Evolutionary conservation across 495 filamentous ascomycete species (phyloP).

Genomic region (Oidiodendron maius): DNA sequence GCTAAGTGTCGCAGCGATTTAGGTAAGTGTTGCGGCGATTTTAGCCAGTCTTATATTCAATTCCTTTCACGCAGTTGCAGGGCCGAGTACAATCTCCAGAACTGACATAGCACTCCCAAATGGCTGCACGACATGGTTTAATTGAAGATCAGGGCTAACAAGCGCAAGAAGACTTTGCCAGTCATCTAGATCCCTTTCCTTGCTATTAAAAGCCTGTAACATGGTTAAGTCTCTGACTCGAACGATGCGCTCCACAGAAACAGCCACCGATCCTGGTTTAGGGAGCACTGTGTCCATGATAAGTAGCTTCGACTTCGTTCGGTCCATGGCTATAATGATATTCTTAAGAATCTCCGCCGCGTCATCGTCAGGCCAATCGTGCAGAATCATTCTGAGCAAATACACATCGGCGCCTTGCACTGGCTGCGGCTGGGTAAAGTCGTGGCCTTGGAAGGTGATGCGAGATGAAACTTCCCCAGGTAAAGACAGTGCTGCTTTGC

Average conservation of each 20-base stretch:
- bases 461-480: background rate
- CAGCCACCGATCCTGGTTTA: slow-evolving; percentile 24
- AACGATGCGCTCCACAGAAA: slow-evolving; percentile 23
- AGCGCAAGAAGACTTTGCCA: slow-evolving; percentile 15
- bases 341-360: slow-evolving; percentile 30
- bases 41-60: no score
- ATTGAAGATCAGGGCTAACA: slow-evolving; percentile 6
- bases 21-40: no score
- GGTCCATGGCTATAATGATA: slow-evolving; percentile 1
- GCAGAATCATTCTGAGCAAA: slow-evolving; percentile 43
- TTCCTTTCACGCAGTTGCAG: no score
- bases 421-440: slow-evolving; percentile 42
- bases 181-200: slow-evolving; percentile 33
- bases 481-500: no score
- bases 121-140: slow-evolving; percentile 16
- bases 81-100: no score
- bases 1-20: no score
- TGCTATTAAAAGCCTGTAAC: slow-evolving; percentile 32
- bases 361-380: slow-evolving; percentile 37
- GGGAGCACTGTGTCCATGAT: slow-evolving; percentile 39
- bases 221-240: slow-evolving; percentile 32
- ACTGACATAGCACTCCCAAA: slow-evolving; percentile 13
- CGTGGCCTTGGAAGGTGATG: slow-evolving; percentile 20
- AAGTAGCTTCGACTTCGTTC: slow-evolving; percentile 20
- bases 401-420: slow-evolving; percentile 38